Base-by-base conservation (phyloP, 2,329 filamentous ascomycete genomes). In the Fusarium sp. region DNA sequence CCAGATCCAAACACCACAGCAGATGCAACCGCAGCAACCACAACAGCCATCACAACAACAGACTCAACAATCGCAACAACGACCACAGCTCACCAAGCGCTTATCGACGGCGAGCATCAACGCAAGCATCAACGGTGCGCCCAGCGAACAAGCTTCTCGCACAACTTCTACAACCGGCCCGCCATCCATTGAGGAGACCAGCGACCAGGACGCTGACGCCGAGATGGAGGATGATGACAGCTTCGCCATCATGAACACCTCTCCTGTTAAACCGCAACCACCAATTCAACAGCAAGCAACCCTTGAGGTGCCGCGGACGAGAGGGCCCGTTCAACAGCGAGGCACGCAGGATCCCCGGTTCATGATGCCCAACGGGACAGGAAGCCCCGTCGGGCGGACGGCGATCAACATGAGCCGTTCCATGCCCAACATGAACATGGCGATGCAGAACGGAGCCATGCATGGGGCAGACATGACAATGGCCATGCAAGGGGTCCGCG, bases 161-260 rank as follows among this genome's bases (percentile, higher is more conserved):
- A 82, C 79, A 9, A 74, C 76, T 6, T 80, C 80, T 10, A 82
- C 82, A 11, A 82, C 83, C 7, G 81, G 80, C 5, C 82, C 84
- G 9, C 81, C 82, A 11, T 86, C 82, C 7, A 80, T 85, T 13
- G 86, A 86, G 24, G 86, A 87, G n/a, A 86, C 83, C 37, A 88
- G 86, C 45, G 84, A 85, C 54, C 83, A 83, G 63, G 84, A 85
- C 72, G 84, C 82, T 6, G 84, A 85, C 64, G 83, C 83, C 10
- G 86, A 88, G 66, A 91, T 91, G 89, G 89, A 91, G 54, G 89
- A 91, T 41, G 88, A 89, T 61, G 88, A 89, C 54, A 86, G 84
- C 63, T 90, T 88, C 69, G 84, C 87, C 9, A 86, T 89, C 63
- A 86, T 89, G 78, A 84, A 82, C 60, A 79, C 84, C 4, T 84